Evolutionary conservation across 1,139 yeast species (phyloP).

Genomic region (Zygotorulaspora mrakii): DNA sequence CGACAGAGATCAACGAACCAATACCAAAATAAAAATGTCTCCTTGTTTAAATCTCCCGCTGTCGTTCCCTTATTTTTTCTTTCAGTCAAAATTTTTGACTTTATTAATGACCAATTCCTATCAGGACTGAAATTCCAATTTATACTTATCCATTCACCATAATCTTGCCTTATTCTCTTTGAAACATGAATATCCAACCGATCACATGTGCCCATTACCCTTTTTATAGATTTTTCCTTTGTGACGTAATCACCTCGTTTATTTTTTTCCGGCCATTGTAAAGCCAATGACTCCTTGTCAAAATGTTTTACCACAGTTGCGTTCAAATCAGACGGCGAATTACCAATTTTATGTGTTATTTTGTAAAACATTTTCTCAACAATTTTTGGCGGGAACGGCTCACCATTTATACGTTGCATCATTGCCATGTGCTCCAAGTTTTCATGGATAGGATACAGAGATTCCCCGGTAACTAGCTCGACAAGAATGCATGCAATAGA

Average conservation of each 20-base stretch:
- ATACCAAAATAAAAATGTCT: conserved; percentile 72
- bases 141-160: conserved; percentile 29
- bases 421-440: conserved; percentile 90
- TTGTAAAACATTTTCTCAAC: conserved; percentile 36
- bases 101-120: conserved; percentile 32
- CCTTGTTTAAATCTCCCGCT: conserved; percentile 35
- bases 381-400: conserved; percentile 32
- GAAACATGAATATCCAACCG: conserved; percentile 32
- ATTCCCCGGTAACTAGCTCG: conserved; percentile 92
- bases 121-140: conserved; percentile 35
- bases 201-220: conserved; percentile 32
- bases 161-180: conserved; percentile 29
- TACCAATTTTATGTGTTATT: conserved; percentile 33
- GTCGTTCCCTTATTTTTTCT: conserved; percentile 16
- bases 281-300: conserved; percentile 21
- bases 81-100: conserved; percentile 20
- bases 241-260: conserved; percentile 31
- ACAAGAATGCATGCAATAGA: conserved; percentile 91
- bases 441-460: conserved; percentile 91
- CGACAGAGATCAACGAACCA: conserved; percentile 64
- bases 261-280: conserved; percentile 36
- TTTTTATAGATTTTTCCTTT: conserved; percentile 32
- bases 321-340: conserved; percentile 33
- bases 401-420: conserved; percentile 69
- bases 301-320: conserved; percentile 35